phyloP scores from a whole-genome alignment of 768 basidiomycete genomes.

The Suillus alpinus region DNA sequence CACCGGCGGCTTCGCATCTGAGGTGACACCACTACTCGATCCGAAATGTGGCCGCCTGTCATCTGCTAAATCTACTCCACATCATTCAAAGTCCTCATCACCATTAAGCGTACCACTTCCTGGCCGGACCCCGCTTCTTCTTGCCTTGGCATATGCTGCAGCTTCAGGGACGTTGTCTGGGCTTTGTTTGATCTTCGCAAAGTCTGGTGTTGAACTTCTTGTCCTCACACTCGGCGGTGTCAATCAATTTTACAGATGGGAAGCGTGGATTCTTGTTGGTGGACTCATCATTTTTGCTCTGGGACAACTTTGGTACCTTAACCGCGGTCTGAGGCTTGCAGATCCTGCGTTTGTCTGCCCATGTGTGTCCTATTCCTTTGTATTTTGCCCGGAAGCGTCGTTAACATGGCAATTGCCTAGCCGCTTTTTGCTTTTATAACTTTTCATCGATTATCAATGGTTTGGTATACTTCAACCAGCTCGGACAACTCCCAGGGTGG shows the following conservation, averaged over 20 bases:
- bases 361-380: constrained; percentile 43
- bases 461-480: constrained; percentile 86
- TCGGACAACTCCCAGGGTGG: constrained; percentile 62
- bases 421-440: constrained; percentile 96
- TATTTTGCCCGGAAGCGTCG: background rate
- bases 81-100: constrained; percentile 28
- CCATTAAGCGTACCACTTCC: constrained; percentile 25
- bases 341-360: constrained; percentile 87
- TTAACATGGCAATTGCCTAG: constrained; percentile 30
- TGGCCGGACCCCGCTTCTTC: constrained; percentile 50
- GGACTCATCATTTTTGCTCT: constrained; percentile 73
- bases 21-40: constrained; percentile 58
- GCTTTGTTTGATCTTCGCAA: constrained; percentile 91
- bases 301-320: constrained; percentile 81
- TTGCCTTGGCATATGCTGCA: constrained; percentile 85
- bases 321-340: constrained; percentile 75
- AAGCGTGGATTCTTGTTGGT: constrained; percentile 77
- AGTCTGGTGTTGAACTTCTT: constrained; percentile 88
- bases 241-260: constrained; percentile 83
- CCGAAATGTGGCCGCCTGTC: constrained; percentile 36
- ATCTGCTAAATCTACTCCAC: constrained; percentile 21
- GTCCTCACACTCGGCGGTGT: constrained; percentile 71
- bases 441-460: constrained; percentile 88
- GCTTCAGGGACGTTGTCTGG: constrained; percentile 87
- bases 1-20: constrained; percentile 31